phyloP scores from a whole-genome alignment of 2,329 filamentous ascomycete genomes.

The Pestalotiopsis sp. region DNA sequence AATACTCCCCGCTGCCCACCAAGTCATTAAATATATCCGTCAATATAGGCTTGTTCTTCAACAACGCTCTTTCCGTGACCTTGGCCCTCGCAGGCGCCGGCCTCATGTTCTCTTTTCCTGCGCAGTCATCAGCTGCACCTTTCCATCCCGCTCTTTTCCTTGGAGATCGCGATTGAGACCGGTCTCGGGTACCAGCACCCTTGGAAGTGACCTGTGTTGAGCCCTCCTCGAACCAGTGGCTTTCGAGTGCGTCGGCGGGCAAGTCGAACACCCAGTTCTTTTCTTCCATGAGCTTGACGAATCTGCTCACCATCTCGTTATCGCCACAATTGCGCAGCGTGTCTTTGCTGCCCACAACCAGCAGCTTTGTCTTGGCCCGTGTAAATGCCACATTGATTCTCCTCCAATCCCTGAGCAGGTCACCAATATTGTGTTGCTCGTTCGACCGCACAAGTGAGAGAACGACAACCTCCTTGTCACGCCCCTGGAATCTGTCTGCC shows the following conservation, averaged over 20 bases:
- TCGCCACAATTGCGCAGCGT: slow-evolving; percentile 74
- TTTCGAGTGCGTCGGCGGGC: slow-evolving; percentile 60
- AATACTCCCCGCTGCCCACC: slow-evolving; percentile 31
- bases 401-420: slow-evolving; percentile 87
- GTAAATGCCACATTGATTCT: slow-evolving; percentile 96
- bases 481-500: slow-evolving; percentile 92
- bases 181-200: slow-evolving; percentile 13
- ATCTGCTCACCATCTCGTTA: slow-evolving; percentile 74
- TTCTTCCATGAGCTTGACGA: slow-evolving; percentile 75
- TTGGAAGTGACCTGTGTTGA: slow-evolving; percentile 46
- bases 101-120: slow-evolving; percentile 44
- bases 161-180: not conserved
- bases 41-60: slow-evolving; percentile 68
- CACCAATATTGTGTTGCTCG: slow-evolving; percentile 78
- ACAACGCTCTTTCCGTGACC: slow-evolving; percentile 60
- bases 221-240: slow-evolving; percentile 66
- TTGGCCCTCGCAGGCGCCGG: slow-evolving; percentile 54
- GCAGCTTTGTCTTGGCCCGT: slow-evolving; percentile 84
- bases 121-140: slow-evolving; percentile 15
- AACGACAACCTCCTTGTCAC: slow-evolving; percentile 91
- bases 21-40: slow-evolving; percentile 78
- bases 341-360: slow-evolving; percentile 79
- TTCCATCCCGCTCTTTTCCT: slow-evolving; percentile 29
- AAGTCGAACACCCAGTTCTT: slow-evolving; percentile 81
- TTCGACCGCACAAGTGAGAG: slow-evolving; percentile 88